Evolutionary conservation across 768 basidiomycete genomes (phyloP), one percentile per base, ranked within the genome.

Genomic region (Lactarius deliciosus): DNA sequence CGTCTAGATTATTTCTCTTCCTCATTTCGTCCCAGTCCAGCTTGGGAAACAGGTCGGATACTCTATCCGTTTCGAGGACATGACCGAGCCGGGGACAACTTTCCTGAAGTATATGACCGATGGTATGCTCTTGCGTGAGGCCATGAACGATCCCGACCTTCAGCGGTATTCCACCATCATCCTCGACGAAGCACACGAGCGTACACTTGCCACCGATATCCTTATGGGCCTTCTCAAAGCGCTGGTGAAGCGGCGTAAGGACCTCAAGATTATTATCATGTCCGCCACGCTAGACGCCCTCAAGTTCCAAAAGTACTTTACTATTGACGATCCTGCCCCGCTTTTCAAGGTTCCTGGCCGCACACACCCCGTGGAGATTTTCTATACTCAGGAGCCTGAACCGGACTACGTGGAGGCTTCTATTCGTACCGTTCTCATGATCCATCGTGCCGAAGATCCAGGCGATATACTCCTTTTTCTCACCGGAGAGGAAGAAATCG

Each of bases 71-170:
- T 99, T 98, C 76, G 96, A 99, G 77, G 97, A 98, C 75, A 90
- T 94, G 92, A 91, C 96, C 53, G 85, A 92, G 71, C 80, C 86
- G 0, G 90, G 92, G 0, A 91, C 89, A 38, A 98, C 97, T 0
- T 97, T 99, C 78, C 82, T 99, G 69, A 98, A 97, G 76, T 98
- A 99, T 80, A 97, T 98, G 96, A 99, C 97, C 18, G 97, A 99
- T 72, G 97, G 96, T 85, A 97, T 98, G 95, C 87, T 94, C 63
- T 85, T 96, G n/a, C 88, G 95, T 22, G 95, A 97, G 79, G 95
- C 94, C 5, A 99, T 98, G 96, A 93, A 96, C 77, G 96, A 98
- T 77, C 91, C 93, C 10, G 83, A 86, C 22, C 85, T 98, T 45
- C 81, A 83, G 32, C 87, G 95, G 4, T 99, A 99, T 76, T 96